Percentiles rank a stretch among this genome's conserved stretches.
phyloP scores from a whole-genome alignment of 805 yeast species.

The Metschnikowia lachancei region DNA sequence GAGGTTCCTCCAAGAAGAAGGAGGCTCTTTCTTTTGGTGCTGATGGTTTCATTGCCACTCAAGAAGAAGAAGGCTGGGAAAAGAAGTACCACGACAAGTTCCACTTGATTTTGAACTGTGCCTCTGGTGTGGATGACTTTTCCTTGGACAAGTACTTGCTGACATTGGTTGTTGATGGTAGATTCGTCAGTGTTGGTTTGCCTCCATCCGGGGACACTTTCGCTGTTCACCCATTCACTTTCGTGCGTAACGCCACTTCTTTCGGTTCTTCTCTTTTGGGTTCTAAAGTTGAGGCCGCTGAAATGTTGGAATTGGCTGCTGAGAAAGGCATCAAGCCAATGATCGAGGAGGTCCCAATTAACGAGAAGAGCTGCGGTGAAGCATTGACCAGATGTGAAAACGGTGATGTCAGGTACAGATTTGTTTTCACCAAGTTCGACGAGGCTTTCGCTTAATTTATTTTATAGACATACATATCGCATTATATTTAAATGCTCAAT shows the following conservation, averaged over 20 bases:
- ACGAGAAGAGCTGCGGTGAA: constrained; percentile 49
- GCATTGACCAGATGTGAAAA: constrained; percentile 53
- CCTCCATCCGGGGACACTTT: constrained; percentile 49
- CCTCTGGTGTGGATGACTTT: constrained; percentile 50
- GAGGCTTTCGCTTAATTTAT: constrained; percentile 33
- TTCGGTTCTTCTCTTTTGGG: constrained; percentile 62
- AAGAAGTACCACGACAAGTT: constrained; percentile 33
- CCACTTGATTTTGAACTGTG: constrained; percentile 54
- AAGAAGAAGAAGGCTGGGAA: constrained; percentile 45
- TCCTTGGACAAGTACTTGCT: constrained; percentile 48
- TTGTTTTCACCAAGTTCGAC: constrained; percentile 56
- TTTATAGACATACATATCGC: not conserved
- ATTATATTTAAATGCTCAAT: constrained; percentile 1
- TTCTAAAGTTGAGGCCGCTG: constrained; percentile 60
- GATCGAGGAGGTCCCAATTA: constrained; percentile 58
- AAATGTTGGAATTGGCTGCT: constrained; percentile 64
- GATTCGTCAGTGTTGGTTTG: constrained; percentile 64
- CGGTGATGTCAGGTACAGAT: constrained; percentile 64
- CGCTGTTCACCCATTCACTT: constrained; percentile 49
- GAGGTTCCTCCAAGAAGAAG: constrained; percentile 47
- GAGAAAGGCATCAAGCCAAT: constrained; percentile 58
- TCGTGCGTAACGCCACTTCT: constrained; percentile 48
- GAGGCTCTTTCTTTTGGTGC: constrained; percentile 53
- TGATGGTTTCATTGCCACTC: constrained; percentile 52
- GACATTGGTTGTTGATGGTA: constrained; percentile 55